Percentiles rank a stretch among this genome's conserved stretches.
Evolutionary conservation across 495 filamentous ascomycete genomes (phyloP).

Genomic region (Trichodelitschia bisporula): DNA sequence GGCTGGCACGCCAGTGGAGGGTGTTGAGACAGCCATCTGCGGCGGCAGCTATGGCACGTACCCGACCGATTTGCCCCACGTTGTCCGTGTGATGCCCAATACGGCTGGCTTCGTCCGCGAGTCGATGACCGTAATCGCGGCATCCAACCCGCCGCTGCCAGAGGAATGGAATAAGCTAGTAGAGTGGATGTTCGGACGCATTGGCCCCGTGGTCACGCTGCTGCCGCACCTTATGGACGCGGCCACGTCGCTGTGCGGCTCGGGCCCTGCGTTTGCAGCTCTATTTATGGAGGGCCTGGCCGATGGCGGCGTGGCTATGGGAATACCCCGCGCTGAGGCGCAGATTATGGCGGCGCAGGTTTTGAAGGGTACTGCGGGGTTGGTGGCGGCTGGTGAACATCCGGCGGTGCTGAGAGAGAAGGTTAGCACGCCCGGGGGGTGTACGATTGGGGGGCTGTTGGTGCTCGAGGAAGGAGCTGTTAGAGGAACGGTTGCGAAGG

Average conservation of each 20-base stretch:
- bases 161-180: conserved; percentile 27
- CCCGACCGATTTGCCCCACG: conserved; percentile 7
- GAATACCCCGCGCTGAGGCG: conserved; percentile 50
- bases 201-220: conserved; percentile 40
- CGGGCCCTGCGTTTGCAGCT: conserved; percentile 56
- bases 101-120: conserved; percentile 46
- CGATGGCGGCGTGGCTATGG: conserved; percentile 64
- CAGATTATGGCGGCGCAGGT: conserved; percentile 63
- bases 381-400: conserved; percentile 51
- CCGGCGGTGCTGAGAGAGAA: conserved; percentile 55
- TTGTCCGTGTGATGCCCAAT: conserved; percentile 64
- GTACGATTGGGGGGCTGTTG: conserved; percentile 52
- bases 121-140: conserved; percentile 57
- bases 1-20: conserved; percentile 46
- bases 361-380: conserved; percentile 40
- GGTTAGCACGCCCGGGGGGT: conserved; percentile 57
- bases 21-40: conserved; percentile 37
- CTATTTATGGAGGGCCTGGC: conserved; percentile 54
- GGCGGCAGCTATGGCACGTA: conserved; percentile 11
- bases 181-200: conserved; percentile 52
- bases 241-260: conserved; percentile 48
- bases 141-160: conserved; percentile 29
- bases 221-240: conserved; percentile 46
- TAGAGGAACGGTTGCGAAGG: conserved; percentile 39
- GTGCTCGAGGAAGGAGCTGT: conserved; percentile 56